Evolutionary conservation across 176 grass and related monocot genomes (phyloP).

Genomic region (Secale cereale): DNA sequence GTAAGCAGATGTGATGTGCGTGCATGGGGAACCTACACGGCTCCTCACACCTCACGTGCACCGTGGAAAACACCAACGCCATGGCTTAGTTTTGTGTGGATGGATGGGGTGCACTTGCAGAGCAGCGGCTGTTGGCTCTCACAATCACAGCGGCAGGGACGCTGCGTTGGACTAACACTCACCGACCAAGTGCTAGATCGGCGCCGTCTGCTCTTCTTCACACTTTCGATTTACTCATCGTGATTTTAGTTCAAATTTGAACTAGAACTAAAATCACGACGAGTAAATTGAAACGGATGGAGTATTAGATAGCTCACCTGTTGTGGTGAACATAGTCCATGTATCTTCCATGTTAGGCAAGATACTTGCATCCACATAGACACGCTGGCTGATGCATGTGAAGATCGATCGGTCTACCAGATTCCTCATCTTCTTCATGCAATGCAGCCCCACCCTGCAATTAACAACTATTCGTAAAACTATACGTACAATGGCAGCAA

Average conservation of each 20-base stretch:
- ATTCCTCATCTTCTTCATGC: not conserved
- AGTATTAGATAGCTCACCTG: not conserved
- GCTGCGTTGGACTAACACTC: not conserved
- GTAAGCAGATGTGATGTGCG: not conserved
- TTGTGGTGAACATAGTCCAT: not conserved
- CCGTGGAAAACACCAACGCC: conserved; percentile 41
- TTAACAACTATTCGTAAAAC: not conserved
- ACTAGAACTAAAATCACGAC: no score
- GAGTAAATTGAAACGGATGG: no score
- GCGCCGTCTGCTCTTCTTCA: not conserved
- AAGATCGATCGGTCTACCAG: no score
- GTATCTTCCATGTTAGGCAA: not conserved
- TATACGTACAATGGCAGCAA: not conserved
- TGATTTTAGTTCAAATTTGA: no score
- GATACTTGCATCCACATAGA: not conserved
- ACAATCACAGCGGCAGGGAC: not conserved
- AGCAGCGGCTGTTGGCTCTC: not conserved
- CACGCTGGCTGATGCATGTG: no score
- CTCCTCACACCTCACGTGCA: conserved; percentile 47
- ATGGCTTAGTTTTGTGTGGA: not conserved
- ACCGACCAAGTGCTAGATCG: not conserved
- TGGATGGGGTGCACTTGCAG: not conserved
- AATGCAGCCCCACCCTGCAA: not conserved
- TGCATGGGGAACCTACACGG: conserved; percentile 31
- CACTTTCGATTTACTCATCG: no score